These are phyloP conservation scores for Purshia tridentata DNA, from an alignment of 306 rosid genomes.

Conservation along the genomic window DNA sequence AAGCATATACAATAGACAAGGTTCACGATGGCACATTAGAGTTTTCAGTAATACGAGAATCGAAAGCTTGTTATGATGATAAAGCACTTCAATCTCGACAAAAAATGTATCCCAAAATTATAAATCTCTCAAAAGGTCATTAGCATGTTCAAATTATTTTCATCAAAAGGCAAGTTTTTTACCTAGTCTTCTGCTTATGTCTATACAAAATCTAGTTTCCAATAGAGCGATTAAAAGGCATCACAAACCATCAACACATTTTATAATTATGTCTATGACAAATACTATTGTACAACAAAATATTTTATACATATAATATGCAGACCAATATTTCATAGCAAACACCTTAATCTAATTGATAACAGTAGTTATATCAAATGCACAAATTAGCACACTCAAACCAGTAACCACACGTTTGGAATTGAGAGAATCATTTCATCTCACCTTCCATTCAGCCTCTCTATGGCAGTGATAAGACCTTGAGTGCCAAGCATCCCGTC, in stretches of 20 bases:
- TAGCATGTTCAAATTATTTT: background rate
- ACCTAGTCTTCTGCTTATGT: background rate
- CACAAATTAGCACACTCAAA: background rate
- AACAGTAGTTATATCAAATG: background rate
- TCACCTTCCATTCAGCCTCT: constrained; percentile 67
- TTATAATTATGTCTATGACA: background rate
- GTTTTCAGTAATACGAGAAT: background rate
- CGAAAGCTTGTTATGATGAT: background rate
- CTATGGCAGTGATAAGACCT: constrained; percentile 62
- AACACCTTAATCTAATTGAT: background rate
- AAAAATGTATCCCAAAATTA: background rate
- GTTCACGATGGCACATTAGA: background rate
- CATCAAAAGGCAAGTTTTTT: background rate
- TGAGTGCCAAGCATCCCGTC: constrained; percentile 72
- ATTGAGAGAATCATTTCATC: background rate
- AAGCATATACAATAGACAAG: background rate
- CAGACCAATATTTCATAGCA: background rate
- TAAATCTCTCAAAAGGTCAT: background rate
- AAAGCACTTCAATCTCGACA: background rate
- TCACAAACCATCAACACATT: background rate
- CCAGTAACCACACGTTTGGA: background rate
- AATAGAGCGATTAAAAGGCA: background rate
- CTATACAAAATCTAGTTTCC: background rate
- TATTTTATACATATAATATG: background rate
- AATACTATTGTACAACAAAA: background rate